Base-by-base conservation (phyloP, 257 asterid genomes). In the Craterostigma plantagineum region DNA sequence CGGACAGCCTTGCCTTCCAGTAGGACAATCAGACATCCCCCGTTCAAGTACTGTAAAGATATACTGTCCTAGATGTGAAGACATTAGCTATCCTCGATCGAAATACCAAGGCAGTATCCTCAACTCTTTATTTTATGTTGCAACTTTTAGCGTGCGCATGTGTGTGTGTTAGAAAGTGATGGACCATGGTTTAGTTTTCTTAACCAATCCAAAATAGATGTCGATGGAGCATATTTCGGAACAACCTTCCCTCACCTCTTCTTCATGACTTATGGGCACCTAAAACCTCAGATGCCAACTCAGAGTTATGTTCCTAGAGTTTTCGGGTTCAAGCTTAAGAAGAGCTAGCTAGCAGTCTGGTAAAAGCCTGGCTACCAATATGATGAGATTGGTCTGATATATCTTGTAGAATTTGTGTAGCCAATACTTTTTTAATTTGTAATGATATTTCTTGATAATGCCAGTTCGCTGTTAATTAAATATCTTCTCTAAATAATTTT, bases 21-120 rank as follows among this genome's bases (percentile, higher is more conserved):
- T 78, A 52, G 94, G 94, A 43, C 92, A 75, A 60, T 82, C 94
- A 2, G 94, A 82, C 63, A 72, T 82, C 57, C 91, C 92, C 0
- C 90, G 91, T 55, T 82, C 92, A 34, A 75, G 94, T 60, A 78
- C 90, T 0, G 94, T 82, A 49, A 78, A 82, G 67, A 75, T 78
- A 35, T 81, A 70, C 55, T 81, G 94, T 59, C 90, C 94, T 40
- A 78, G 71, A 55, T 81, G 94, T 35, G 94, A 78, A 63, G 94
- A 82, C 49, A 64, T 82, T 42, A 75, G 75, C 71, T 78, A 82
- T 54, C 94, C 92, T 18, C 82, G 92, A 46, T 82, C 94, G 60
- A 82, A 82, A 58, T 82, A 78, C 62, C 94, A 82, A 75, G 92
- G 94, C 85, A 78, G 94, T 82, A 82, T 82, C 94, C 94, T 82